phyloP scores from a whole-genome alignment of 148 eudicot species.

The Camellia japonica region DNA sequence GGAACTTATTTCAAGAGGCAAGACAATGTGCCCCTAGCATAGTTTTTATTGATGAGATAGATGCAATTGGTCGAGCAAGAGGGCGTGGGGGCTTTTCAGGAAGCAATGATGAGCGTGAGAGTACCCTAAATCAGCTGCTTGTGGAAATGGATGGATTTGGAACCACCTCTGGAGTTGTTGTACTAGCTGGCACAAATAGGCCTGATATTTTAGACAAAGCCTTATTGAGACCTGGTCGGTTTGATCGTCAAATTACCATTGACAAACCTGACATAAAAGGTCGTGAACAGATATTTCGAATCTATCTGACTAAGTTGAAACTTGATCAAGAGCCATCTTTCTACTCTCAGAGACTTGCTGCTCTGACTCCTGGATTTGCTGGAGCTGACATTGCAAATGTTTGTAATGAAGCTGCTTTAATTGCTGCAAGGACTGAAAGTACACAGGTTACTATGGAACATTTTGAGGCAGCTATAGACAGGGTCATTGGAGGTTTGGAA shows the following conservation, averaged over 20 bases:
- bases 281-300: slow-evolving; percentile 54
- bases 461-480: slow-evolving; percentile 65
- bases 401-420: slow-evolving; percentile 71
- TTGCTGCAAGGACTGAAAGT: slow-evolving; percentile 57
- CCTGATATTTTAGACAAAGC: slow-evolving; percentile 72
- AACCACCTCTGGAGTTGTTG: slow-evolving; percentile 63
- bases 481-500: slow-evolving; percentile 67
- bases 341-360: slow-evolving; percentile 67
- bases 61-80: slow-evolving; percentile 66
- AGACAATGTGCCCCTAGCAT: slow-evolving; percentile 67
- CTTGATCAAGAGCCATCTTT: slow-evolving; percentile 57
- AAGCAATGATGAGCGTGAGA: slow-evolving; percentile 60
- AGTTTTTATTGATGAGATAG: slow-evolving; percentile 73
- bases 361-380: slow-evolving; percentile 72
- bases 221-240: slow-evolving; percentile 66
- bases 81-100: slow-evolving; percentile 64
- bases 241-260: slow-evolving; percentile 63
- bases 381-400: slow-evolving; percentile 76
- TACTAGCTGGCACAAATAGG: slow-evolving; percentile 66
- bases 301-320: slow-evolving; percentile 51
- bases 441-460: slow-evolving; percentile 41
- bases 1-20: slow-evolving; percentile 65
- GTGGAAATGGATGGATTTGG: slow-evolving; percentile 82
- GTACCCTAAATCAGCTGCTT: slow-evolving; percentile 65
- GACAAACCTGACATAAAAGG: slow-evolving; percentile 75